A percentile compares a stretch with the other conserved stretches of the same genome.
phyloP scores from a whole-genome alignment of 2,329 filamentous ascomycete species.

The Aspergillus costaricaensis region DNA sequence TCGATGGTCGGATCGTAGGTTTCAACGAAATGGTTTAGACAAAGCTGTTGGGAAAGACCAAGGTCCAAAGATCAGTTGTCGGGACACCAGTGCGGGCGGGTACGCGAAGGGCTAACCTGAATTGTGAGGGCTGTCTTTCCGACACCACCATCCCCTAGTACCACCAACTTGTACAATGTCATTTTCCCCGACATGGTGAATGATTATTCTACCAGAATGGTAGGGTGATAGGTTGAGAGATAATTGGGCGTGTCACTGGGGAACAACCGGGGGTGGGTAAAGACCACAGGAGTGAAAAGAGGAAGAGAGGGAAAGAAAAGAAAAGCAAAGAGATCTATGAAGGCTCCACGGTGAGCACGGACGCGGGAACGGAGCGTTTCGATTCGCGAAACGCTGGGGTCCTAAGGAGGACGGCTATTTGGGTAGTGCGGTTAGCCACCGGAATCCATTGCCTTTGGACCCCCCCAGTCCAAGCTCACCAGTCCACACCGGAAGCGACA shows the following conservation, averaged over 20 bases:
- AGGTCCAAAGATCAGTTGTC: slow-evolving; percentile 11
- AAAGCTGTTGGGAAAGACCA: slow-evolving; percentile 62
- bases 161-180: slow-evolving; percentile 95
- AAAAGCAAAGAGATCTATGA: slow-evolving; percentile 25
- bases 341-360: slow-evolving; percentile 28
- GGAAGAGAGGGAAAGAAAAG: slow-evolving; percentile 15
- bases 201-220: slow-evolving; percentile 5
- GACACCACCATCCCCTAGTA: slow-evolving; percentile 89
- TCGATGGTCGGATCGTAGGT: slow-evolving; percentile 73
- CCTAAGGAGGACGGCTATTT: slow-evolving; percentile 27
- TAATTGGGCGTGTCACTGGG: slow-evolving; percentile 5
- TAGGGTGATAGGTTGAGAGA: slow-evolving; percentile 1
- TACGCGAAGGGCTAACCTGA: slow-evolving; percentile 52
- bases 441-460: slow-evolving; percentile 25
- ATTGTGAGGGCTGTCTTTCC: slow-evolving; percentile 94
- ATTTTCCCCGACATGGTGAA: slow-evolving; percentile 82
- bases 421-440: slow-evolving; percentile 31
- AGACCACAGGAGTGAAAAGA: not conserved
- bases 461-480: slow-evolving; percentile 21
- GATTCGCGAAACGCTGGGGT: slow-evolving; percentile 27
- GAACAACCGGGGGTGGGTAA: slow-evolving; percentile 1
- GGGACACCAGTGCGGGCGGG: slow-evolving; percentile 8
- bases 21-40: slow-evolving; percentile 97
- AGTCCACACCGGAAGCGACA: slow-evolving; percentile 18
- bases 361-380: slow-evolving; percentile 27